phyloP scores from a whole-genome alignment of 2,329 filamentous ascomycete genomes.

The Chaetomiaceae sp. region DNA sequence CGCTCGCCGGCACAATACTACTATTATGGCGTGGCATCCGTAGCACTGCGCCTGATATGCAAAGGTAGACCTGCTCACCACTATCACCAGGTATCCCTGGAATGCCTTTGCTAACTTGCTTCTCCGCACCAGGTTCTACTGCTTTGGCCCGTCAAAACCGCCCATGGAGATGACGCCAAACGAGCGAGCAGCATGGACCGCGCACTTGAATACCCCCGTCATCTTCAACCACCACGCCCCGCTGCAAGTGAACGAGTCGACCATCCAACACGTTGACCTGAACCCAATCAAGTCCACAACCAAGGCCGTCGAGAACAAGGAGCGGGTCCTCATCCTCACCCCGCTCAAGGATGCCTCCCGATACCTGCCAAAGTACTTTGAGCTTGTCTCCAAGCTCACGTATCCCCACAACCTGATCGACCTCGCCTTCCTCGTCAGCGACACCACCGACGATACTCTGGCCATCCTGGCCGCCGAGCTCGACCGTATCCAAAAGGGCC shows the following conservation, averaged over 20 bases:
- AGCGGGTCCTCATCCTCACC: conserved; percentile 86
- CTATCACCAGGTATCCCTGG: not conserved
- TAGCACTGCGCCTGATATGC: conserved; percentile 78
- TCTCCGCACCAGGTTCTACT: conserved; percentile 71
- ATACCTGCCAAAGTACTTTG: conserved; percentile 86
- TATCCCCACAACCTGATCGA: conserved; percentile 97
- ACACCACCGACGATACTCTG: conserved; percentile 86
- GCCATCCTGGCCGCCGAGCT: conserved; percentile 82
- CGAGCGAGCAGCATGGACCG: conserved; percentile 85
- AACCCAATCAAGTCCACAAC: conserved; percentile 79
- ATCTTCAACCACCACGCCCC: conserved; percentile 94
- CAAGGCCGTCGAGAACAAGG: conserved; percentile 73
- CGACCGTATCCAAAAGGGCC: conserved; percentile 77
- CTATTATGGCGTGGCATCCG: conserved; percentile 86
- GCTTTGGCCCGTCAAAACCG: conserved; percentile 91
- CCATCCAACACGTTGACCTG: conserved; percentile 76
- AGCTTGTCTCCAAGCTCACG: conserved; percentile 80
- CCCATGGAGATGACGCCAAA: conserved; percentile 93
- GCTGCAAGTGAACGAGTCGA: conserved; percentile 74
- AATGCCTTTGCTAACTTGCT: conserved; percentile 19
- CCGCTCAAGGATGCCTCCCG: conserved; percentile 84
- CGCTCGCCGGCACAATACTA: conserved; percentile 64
- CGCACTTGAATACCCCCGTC: conserved; percentile 85
- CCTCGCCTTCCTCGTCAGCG: conserved; percentile 87
- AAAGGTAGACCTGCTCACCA: conserved; percentile 58